phyloP scores from a whole-genome alignment of 148 eudicot genomes.

The Rheum nobile region DNA sequence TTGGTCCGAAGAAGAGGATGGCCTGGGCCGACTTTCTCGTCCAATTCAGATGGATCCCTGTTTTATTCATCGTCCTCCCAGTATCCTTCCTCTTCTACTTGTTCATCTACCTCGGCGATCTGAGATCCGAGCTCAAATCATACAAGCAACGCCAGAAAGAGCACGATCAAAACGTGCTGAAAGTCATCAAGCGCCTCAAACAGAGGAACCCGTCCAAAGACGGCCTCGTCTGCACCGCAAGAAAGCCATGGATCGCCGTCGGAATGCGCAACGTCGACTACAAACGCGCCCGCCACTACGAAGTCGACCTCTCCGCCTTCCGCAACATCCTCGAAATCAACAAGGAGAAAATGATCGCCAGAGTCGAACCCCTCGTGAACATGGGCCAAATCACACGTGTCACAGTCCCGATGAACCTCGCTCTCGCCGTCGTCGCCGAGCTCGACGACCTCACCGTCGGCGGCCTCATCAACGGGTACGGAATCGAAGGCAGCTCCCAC shows the following conservation, averaged over 20 bases:
- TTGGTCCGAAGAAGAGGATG: background rate
- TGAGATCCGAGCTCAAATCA: constrained; percentile 1
- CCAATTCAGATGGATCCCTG: constrained; percentile 3
- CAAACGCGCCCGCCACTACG: background rate
- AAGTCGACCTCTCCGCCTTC: constrained; percentile 4
- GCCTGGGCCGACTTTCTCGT: background rate
- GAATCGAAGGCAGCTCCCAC: constrained; percentile 6
- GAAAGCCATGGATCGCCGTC: constrained; percentile 6
- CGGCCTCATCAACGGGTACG: constrained; percentile 2
- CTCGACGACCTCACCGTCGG: constrained; percentile 7
- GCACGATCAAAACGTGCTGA: background rate
- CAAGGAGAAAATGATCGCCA: background rate
- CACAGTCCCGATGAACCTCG: constrained; percentile 1
- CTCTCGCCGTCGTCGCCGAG: constrained; percentile 1
- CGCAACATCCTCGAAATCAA: constrained; percentile 1
- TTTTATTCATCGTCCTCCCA: background rate
- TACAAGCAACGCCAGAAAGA: constrained; percentile 7
- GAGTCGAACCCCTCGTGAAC: constrained; percentile 1
- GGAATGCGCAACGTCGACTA: constrained; percentile 7
- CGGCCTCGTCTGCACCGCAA: constrained; percentile 3
- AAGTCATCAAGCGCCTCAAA: constrained; percentile 3
- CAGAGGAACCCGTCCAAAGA: background rate
- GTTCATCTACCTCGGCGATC: constrained; percentile 3
- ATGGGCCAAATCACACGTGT: constrained; percentile 2
- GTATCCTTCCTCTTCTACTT: background rate